Evolutionary conservation across 1,284 basidiomycete species (phyloP), one percentile per base, ranked within the genome.

Genomic region (Trichosporon ovoides): DNA sequence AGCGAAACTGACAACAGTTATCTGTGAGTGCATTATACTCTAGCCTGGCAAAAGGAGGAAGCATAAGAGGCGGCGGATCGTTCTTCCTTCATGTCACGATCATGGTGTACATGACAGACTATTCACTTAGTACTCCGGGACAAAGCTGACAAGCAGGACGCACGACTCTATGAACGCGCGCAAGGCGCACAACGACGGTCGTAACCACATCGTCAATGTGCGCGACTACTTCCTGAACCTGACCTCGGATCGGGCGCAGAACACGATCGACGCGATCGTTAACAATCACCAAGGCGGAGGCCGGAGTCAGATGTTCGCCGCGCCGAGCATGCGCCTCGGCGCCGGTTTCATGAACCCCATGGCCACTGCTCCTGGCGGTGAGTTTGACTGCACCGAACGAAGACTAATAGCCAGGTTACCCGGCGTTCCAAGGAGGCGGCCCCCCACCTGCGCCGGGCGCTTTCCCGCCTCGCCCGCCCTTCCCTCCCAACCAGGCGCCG

Each of bases 201-300:
- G 94, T 60, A 98, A 98, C 78, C 95, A 98, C 74, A 83, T 98
- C 43, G 83, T 91, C 53, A 98, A 98, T 73, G 95, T 98, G 61
- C 82, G 92, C 65, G 95, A 98, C 70, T 98, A 98, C 77, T 98
- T 98, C 79, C 89, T 91, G 31, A 91, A 89, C 4, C 84, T 98
- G 60, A 92, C 93, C 58, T 91, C 94, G 74, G 91, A 96, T 80
- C 92, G 95, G 77, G 91, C 94, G 13, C 94, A 98, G 77, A 90
- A 81, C 68, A 91, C 96, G 74, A 94, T 97, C 73, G 93, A 98
- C 82, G 90, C 93, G 74, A 93, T 98, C 74, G 91, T 90, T 46
- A 85, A 87, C 50, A 85, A 88, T 43, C 97, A 96, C 74, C 91
- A 97, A 76, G 84, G 83, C 33, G 71, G 72, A 13, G 70, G 67